Evolutionary conservation across 495 filamentous ascomycete species (phyloP).

Genomic region (Penicillium coffeae): DNA sequence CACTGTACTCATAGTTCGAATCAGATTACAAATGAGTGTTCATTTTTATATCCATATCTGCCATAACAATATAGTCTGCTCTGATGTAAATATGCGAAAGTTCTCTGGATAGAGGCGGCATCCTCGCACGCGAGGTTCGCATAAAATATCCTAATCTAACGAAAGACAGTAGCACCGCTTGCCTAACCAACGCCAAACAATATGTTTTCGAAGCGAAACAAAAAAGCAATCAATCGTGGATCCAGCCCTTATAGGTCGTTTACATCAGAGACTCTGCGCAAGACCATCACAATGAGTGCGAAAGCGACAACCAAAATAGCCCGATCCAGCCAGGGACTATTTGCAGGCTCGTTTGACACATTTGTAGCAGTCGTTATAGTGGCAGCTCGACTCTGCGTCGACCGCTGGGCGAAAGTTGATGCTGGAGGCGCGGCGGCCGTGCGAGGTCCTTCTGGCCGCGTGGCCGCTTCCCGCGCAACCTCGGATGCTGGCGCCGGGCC

Average conservation of each 20-base stretch:
- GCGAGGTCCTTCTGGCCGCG: slow-evolving; percentile 5
- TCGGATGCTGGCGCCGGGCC: background rate
- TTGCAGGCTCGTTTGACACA: slow-evolving; percentile 4
- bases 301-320: slow-evolving; percentile 51
- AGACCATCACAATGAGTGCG: slow-evolving; percentile 44
- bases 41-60: no score
- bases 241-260: slow-evolving; percentile 23
- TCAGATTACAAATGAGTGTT: no score
- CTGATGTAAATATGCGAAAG: no score
- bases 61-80: no score
- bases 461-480: slow-evolving; percentile 2
- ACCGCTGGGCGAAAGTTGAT: background rate
- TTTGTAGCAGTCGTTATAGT: background rate
- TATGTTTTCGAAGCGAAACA: background rate
- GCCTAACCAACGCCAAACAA: background rate
- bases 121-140: no score
- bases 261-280: slow-evolving; percentile 31
- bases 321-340: slow-evolving; percentile 52
- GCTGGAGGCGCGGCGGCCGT: background rate
- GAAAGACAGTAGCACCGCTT: no score
- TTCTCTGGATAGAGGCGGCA: no score
- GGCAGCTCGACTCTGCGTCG: background rate
- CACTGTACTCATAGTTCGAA: no score
- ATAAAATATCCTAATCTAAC: no score
- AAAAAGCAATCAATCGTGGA: background rate